Percentiles rank a stretch among this genome's conserved stretches.
Conservation (phyloP, 2,329 filamentous ascomycete genomes). For the Neofusicoccum laricinum region DNA sequence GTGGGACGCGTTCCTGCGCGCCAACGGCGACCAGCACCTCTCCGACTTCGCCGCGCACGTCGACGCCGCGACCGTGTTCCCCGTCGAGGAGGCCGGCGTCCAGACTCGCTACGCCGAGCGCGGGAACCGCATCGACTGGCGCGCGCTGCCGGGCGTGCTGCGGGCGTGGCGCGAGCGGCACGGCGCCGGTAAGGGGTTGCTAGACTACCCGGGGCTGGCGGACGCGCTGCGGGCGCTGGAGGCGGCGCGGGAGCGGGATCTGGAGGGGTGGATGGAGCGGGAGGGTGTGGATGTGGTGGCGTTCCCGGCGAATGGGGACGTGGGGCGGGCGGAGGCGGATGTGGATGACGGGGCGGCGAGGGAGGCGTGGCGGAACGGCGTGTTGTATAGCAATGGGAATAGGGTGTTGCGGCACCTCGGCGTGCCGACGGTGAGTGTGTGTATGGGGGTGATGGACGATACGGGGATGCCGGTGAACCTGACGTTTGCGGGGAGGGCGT, state of each 20-base stretch:
- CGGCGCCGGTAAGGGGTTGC: not conserved
- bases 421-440: constrained; percentile 49
- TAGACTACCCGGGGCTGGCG: constrained; percentile 37
- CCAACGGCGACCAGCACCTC: constrained; percentile 12
- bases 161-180: not conserved
- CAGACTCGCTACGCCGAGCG: constrained; percentile 27
- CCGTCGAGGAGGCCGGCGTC: constrained; percentile 22
- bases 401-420: constrained; percentile 50
- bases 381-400: constrained; percentile 52
- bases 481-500: constrained; percentile 48
- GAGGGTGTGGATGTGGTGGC: constrained; percentile 42
- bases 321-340: constrained; percentile 47
- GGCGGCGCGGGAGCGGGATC: constrained; percentile 39
- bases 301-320: constrained; percentile 49
- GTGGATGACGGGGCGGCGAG: constrained; percentile 20
- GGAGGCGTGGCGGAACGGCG: constrained; percentile 45
- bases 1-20: constrained; percentile 51
- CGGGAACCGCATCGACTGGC: not conserved
- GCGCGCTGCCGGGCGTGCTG: not conserved
- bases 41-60: constrained; percentile 24
- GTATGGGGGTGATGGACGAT: constrained; percentile 48
- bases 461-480: constrained; percentile 49
- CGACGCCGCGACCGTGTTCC: constrained; percentile 23
- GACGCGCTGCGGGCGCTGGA: constrained; percentile 44
- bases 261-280: constrained; percentile 46